Evolutionary conservation across 164 flowering plant genomes (phyloP), one percentile per base, ranked within the genome.

Genomic region (Paratinospora sagittata): DNA sequence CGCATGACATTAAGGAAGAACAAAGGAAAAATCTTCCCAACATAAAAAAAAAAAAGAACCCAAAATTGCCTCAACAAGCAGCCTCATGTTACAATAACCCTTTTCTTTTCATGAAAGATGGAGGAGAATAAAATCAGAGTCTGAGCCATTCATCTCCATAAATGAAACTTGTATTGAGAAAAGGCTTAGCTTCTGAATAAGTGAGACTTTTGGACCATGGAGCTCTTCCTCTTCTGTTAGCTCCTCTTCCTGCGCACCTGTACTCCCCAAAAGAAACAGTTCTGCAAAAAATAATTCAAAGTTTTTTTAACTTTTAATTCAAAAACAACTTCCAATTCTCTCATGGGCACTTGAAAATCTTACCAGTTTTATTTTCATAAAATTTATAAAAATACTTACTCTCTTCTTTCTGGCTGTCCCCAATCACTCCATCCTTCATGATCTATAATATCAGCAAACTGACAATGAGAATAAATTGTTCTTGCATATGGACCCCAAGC

Each of bases 401-500:
- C 1, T 68, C 85, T 83, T 73, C 92, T 80, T 7, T 66, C 47
- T 26, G 89, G 83, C 6, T 71, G 41, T 49, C 82, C 78, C 96
- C 93, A 89, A 77, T 91, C 92, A 52, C 79, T 78, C 98, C 97
- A 95, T 45, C 97, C 94, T 16, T 37, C 2, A 0, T 90, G 91
- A 52, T 34, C 73, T 33, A 95, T 84, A 57, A 87, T 83, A 24
- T 78, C 73, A 8, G 75, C 86, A 10, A 95, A 70, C 49, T 76
- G 24, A 61, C 90, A 85, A 70, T 80, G 75, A 1, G 97, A 85
- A 66, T 87, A 95, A 12, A 91, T 58, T 1, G 74, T 58, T 68
- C 87, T 80, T 36, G 99, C 86, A 73, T 90, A 90, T 68, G 78
- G 65, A 14, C 97, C 97, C 97, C 97, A 95, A 8, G 97, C 94